These are phyloP conservation scores for Kodamaea arcana DNA, from an alignment of 1,139 yeast species.

Conservation along the genomic window DNA sequence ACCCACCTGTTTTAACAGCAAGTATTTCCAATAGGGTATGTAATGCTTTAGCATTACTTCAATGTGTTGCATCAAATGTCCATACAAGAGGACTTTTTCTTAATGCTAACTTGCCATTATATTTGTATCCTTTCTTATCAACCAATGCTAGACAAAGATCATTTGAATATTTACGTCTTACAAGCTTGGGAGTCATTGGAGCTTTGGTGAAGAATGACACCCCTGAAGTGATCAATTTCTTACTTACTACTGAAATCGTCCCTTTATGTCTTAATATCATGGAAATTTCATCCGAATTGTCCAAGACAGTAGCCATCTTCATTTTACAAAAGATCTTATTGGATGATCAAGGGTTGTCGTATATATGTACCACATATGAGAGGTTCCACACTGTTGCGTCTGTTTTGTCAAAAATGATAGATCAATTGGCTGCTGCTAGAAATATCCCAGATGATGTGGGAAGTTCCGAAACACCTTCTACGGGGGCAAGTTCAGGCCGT, in stretches of 20 bases:
- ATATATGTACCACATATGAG: slow-evolving; percentile 93
- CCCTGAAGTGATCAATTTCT: slow-evolving; percentile 87
- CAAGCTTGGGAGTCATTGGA: slow-evolving; percentile 94
- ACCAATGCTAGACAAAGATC: slow-evolving; percentile 90
- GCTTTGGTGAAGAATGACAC: slow-evolving; percentile 95
- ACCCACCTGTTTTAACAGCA: slow-evolving; percentile 83
- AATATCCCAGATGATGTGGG: slow-evolving; percentile 11
- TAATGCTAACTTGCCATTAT: slow-evolving; percentile 87
- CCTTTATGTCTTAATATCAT: slow-evolving; percentile 91
- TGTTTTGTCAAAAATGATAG: slow-evolving; percentile 85
- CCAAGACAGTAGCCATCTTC: slow-evolving; percentile 94
- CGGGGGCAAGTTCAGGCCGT: slow-evolving; percentile 56
- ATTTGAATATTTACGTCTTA: slow-evolving; percentile 86
- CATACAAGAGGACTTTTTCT: slow-evolving; percentile 83
- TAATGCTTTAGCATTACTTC: slow-evolving; percentile 89
- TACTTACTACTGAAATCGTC: slow-evolving; percentile 89
- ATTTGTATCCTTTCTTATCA: slow-evolving; percentile 87
- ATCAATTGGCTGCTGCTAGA: slow-evolving; percentile 46
- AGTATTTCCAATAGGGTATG: slow-evolving; percentile 92
- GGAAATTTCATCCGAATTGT: slow-evolving; percentile 92
- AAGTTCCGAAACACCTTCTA: slow-evolving; percentile 5
- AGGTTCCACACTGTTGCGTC: slow-evolving; percentile 91
- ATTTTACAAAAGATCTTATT: slow-evolving; percentile 87
- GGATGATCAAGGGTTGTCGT: slow-evolving; percentile 87
- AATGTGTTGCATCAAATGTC: slow-evolving; percentile 93